Evolutionary conservation across 2,329 filamentous ascomycete genomes (phyloP), one percentile per base, ranked within the genome.

Genomic region (Neurospora sp.): DNA sequence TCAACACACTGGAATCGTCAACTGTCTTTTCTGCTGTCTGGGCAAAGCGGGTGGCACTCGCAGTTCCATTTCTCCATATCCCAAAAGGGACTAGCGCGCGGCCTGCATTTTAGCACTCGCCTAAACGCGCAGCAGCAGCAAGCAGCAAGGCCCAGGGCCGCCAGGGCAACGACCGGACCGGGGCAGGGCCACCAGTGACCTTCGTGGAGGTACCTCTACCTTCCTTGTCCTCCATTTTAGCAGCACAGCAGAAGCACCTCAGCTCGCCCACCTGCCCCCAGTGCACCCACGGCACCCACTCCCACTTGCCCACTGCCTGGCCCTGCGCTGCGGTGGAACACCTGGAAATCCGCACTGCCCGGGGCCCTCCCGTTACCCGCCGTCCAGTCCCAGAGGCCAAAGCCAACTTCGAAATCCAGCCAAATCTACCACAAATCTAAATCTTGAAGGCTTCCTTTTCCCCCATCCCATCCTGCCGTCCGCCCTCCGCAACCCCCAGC

Each of bases 41-140:
- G 46, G 13, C 23, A 23, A 15, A 58, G 46, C 46, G 23, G 23
- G 46, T 58, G 46, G 46, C 23, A 58, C 46, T 58, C 11, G 46
- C 46, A 58, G 13, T 58, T 28, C 23, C 46, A 33, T 58, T 62
- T 36, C 28, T 62, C 52, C 52, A 62, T 62, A 62, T 62, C 52
- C 52, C 52, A 36, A 62, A 73, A 67, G 38, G 70, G 74, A 33
- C 72, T 73, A 74, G 74, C 73, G 73, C 73, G 52, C 71, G 70
- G 40, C 68, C 68, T 70, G 68, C 69, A 70, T 72, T 73, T 73
- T 73, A 73, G 75, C 72, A 74, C 73, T 73, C 73, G 75, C 73
- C 75, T 75, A 75, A 75, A 74, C 71, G 72, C 73, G 73, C 73
- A 72, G 72, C 74, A 73, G 72, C 52, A 62, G 67, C 38, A 68